These are phyloP conservation scores for Cardiosporidium cionae DNA, from an alignment of 169 alveolate genomes.

Conservation along the genomic window DNA sequence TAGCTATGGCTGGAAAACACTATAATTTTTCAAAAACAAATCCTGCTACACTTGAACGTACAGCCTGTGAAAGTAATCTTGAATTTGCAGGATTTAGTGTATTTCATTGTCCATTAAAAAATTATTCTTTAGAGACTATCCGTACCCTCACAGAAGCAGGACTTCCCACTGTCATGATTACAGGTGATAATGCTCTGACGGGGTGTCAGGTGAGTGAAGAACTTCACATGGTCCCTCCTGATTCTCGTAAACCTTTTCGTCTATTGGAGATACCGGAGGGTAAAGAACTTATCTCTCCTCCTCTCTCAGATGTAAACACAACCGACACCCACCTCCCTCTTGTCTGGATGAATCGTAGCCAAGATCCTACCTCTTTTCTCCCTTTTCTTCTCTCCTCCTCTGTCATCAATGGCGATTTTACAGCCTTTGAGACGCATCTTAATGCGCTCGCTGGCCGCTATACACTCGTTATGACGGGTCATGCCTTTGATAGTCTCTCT, in stretches of 20 bases:
- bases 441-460: not conserved
- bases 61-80: conserved; percentile 76
- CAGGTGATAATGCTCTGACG: conserved; percentile 96
- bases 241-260: not conserved
- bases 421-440: not conserved
- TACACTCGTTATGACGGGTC: conserved; percentile 2
- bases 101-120: conserved; percentile 87
- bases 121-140: conserved; percentile 72
- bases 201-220: conserved; percentile 91
- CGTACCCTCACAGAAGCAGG: conserved; percentile 66
- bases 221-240: conserved; percentile 37
- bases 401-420: not conserved
- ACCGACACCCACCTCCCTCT: not conserved
- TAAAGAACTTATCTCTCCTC: not conserved
- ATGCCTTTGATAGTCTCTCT: not conserved
- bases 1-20: conserved; percentile 48
- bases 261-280: not conserved
- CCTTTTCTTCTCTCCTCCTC: not conserved
- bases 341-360: not conserved
- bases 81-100: conserved; percentile 88
- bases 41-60: conserved; percentile 41
- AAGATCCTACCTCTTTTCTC: not conserved
- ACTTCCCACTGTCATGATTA: conserved; percentile 83
- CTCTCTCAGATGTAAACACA: not conserved
- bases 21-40: not conserved